These are phyloP conservation scores for Globisporangium cystogenes DNA, from an alignment of 352 stramenopile species.

Conservation along the genomic window DNA sequence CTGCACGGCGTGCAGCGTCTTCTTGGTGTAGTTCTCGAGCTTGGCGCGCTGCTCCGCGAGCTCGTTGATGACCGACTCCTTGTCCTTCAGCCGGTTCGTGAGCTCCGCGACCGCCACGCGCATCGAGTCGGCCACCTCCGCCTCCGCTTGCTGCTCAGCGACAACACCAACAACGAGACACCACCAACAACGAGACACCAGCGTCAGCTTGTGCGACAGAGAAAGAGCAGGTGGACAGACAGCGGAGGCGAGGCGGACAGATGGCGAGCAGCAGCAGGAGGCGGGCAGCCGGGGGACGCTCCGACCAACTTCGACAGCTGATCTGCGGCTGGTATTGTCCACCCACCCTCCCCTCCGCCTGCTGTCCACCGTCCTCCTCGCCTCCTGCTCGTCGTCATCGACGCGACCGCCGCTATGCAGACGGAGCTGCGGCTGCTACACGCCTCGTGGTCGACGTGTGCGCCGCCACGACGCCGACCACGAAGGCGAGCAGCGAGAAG, in stretches of 20 bases:
- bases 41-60: slow-evolving; percentile 81
- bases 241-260: not conserved
- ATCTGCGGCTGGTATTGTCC: not conserved
- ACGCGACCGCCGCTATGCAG: not conserved
- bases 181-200: not conserved
- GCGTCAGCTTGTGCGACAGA: not conserved
- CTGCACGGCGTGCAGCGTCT: slow-evolving; percentile 87
- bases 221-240: not conserved
- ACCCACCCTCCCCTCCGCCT: not conserved
- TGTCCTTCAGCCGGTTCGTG: slow-evolving; percentile 85
- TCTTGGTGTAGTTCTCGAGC: slow-evolving; percentile 89
- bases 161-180: too few relatives aligned
- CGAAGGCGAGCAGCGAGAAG: slow-evolving; percentile 11
- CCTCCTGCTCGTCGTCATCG: not conserved
- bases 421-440: not conserved
- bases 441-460: not conserved
- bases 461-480: slow-evolving; percentile 3
- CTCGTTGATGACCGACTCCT: slow-evolving; percentile 86
- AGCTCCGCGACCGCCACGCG: slow-evolving; percentile 74
- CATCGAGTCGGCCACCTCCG: slow-evolving; percentile 65
- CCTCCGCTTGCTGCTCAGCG: slow-evolving; percentile 42
- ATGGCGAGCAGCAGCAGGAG: not conserved
- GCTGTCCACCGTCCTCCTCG: not conserved
- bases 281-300: not conserved
- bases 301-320: not conserved